phyloP scores from a whole-genome alignment of 2,329 filamentous ascomycete genomes.

The Pseudogymnoascus sp. region DNA sequence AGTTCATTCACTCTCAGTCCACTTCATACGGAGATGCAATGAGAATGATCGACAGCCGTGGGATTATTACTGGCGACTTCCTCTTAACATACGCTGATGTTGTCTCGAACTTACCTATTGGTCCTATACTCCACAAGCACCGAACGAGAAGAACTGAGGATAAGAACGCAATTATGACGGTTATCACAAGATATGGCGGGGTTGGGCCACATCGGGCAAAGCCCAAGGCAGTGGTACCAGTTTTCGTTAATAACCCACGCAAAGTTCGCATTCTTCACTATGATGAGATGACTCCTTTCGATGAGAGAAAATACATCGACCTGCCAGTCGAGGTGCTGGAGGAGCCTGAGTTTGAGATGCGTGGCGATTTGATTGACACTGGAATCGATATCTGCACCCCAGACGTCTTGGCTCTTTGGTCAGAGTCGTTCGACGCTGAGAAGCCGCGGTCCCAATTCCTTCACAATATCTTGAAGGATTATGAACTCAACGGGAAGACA shows the following conservation, averaged over 20 bases:
- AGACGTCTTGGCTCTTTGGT: conserved; percentile 89
- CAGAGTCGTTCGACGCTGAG: conserved; percentile 96
- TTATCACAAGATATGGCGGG: conserved; percentile 75
- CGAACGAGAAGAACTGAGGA: conserved; percentile 70
- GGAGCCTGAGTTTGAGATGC: conserved; percentile 57
- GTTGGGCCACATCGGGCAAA: conserved; percentile 64
- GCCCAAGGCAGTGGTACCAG: conserved; percentile 61
- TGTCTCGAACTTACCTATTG: conserved; percentile 81
- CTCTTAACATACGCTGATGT: conserved; percentile 87
- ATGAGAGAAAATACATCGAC: conserved; percentile 55
- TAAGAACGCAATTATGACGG: conserved; percentile 96
- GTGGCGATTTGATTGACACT: conserved; percentile 84
- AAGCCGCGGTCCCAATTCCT: conserved; percentile 80
- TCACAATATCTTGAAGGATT: conserved; percentile 89
- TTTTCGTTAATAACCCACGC: conserved; percentile 77
- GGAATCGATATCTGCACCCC: conserved; percentile 96
- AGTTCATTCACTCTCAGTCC: conserved; percentile 78
- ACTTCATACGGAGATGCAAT: conserved; percentile 88
- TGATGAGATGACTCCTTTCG: conserved; percentile 72
- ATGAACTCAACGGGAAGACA: conserved; percentile 94
- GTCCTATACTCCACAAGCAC: conserved; percentile 67
- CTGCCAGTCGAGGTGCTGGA: conserved; percentile 75
- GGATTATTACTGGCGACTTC: conserved; percentile 82
- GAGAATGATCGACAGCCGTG: conserved; percentile 81
- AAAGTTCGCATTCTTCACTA: conserved; percentile 84